phyloP scores from a whole-genome alignment of 495 filamentous ascomycete genomes.

The Neurospora discreta region DNA sequence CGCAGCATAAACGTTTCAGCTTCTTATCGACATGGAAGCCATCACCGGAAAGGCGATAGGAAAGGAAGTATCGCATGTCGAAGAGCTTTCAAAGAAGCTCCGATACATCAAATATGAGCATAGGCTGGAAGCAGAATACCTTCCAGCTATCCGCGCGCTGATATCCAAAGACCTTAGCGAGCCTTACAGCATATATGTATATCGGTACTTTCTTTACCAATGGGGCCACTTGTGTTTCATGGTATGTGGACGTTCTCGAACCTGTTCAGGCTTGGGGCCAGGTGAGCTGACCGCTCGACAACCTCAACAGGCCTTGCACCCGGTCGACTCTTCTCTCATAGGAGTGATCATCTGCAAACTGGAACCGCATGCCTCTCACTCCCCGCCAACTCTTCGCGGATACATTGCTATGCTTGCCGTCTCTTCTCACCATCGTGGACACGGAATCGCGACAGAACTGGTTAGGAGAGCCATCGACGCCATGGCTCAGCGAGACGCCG shows the following conservation, averaged over 20 bases:
- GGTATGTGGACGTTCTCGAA: slow-evolving; percentile 31
- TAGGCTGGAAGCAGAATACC: slow-evolving; percentile 64
- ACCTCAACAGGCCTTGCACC: slow-evolving; percentile 52
- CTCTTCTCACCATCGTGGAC: slow-evolving; percentile 61
- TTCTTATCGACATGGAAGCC: slow-evolving; percentile 7
- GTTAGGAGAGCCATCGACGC: slow-evolving; percentile 86
- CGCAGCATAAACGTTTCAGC: background rate
- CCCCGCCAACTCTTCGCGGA: slow-evolving; percentile 67
- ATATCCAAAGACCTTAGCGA: slow-evolving; percentile 97
- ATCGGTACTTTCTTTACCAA: slow-evolving; percentile 96
- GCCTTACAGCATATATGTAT: slow-evolving; percentile 99
- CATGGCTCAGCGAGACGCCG: slow-evolving; percentile 74
- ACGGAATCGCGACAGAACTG: slow-evolving; percentile 82
- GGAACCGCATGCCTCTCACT: slow-evolving; percentile 64
- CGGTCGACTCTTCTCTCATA: slow-evolving; percentile 40
- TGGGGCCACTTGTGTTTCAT: slow-evolving; percentile 96
- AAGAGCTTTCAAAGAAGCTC: slow-evolving; percentile 41
- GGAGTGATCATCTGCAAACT: slow-evolving; percentile 96
- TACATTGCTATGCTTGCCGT: slow-evolving; percentile 99
- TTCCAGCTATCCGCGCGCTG: slow-evolving; percentile 78
- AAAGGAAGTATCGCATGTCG: slow-evolving; percentile 1
- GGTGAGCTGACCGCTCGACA: slow-evolving; percentile 1
- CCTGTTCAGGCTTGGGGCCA: background rate
- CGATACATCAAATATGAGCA: slow-evolving; percentile 78
- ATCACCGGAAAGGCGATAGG: background rate